Percentiles rank a stretch among this genome's conserved stretches.
These are phyloP conservation scores for Trematosphaeria pertusa DNA, from an alignment of 2,329 filamentous ascomycete species.

Conservation along the genomic window DNA sequence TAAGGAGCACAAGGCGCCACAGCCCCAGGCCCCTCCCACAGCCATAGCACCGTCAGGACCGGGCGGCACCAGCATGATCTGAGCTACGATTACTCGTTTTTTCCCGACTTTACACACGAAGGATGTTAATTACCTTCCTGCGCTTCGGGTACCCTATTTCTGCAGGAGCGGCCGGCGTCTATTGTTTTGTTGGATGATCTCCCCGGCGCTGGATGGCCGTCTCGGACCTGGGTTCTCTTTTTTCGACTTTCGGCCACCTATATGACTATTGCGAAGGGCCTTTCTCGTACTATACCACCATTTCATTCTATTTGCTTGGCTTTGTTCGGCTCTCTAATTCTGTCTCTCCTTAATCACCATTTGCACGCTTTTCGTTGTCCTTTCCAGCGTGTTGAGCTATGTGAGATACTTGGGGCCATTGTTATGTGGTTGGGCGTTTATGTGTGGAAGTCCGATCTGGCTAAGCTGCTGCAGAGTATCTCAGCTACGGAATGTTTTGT, in stretches of 20 bases:
- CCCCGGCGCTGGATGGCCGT: conserved; percentile 12
- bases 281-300: conserved; percentile 22
- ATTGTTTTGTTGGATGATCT: conserved; percentile 1
- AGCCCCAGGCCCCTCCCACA: too few relatives aligned
- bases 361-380: conserved; percentile 1
- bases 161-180: conserved; percentile 8
- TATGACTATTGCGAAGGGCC: neutral
- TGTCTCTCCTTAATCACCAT: conserved; percentile 19
- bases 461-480: too few relatives aligned
- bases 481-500: conserved; percentile 17
- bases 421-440: neutral
- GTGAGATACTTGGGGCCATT: neutral
- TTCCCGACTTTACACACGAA: neutral
- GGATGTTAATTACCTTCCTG: too few relatives aligned
- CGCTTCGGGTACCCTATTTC: neutral
- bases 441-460: conserved; percentile 1
- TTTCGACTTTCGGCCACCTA: neutral
- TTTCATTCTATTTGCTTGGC: conserved; percentile 1
- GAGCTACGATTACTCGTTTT: conserved; percentile 13
- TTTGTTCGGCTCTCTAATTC: conserved; percentile 15
- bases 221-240: conserved; percentile 1
- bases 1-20: too few relatives aligned
- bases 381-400: conserved; percentile 1
- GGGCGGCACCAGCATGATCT: conserved; percentile 28
- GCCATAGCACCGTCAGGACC: conserved; percentile 22